phyloP scores from a whole-genome alignment of 257 asterid species.

The Capsicum pubescens region DNA sequence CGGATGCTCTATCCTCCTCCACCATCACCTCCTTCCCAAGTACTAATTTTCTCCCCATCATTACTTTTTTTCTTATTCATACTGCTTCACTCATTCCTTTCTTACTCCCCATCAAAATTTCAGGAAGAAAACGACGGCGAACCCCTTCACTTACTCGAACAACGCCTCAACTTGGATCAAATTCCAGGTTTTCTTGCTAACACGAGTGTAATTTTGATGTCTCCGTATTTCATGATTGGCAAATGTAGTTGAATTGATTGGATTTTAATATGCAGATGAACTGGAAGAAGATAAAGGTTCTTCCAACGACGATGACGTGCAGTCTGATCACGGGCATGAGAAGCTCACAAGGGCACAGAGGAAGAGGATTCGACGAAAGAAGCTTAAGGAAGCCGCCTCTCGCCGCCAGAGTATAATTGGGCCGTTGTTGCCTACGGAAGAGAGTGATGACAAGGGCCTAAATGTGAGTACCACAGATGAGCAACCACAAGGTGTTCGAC shows the following conservation, averaged over 20 bases:
- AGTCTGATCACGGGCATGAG: constrained; percentile 31
- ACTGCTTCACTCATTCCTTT: background rate
- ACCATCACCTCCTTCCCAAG: constrained; percentile 48
- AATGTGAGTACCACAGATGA: constrained; percentile 3
- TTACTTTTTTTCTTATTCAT: background rate
- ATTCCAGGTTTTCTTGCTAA: constrained; percentile 54
- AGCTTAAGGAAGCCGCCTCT: constrained; percentile 60
- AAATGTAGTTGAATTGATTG: background rate
- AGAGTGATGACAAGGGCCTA: background rate
- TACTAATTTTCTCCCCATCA: background rate
- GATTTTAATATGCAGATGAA: constrained; percentile 43
- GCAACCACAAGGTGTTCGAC: constrained; percentile 52
- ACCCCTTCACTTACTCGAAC: constrained; percentile 25
- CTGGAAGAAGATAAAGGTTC: constrained; percentile 41
- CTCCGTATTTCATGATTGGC: background rate
- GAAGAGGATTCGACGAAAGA: constrained; percentile 72
- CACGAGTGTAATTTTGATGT: background rate
- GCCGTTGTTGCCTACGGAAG: constrained; percentile 50
- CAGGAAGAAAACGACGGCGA: constrained; percentile 43
- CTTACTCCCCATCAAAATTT: background rate
- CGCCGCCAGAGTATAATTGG: constrained; percentile 64
- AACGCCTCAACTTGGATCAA: constrained; percentile 31
- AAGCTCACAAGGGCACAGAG: constrained; percentile 79
- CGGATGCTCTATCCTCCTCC: constrained; percentile 76
- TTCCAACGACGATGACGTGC: constrained; percentile 38